Evolutionary conservation across 2,329 filamentous ascomycete genomes (phyloP), one percentile per base, ranked within the genome.

Genomic region (Cercospora sesami): DNA sequence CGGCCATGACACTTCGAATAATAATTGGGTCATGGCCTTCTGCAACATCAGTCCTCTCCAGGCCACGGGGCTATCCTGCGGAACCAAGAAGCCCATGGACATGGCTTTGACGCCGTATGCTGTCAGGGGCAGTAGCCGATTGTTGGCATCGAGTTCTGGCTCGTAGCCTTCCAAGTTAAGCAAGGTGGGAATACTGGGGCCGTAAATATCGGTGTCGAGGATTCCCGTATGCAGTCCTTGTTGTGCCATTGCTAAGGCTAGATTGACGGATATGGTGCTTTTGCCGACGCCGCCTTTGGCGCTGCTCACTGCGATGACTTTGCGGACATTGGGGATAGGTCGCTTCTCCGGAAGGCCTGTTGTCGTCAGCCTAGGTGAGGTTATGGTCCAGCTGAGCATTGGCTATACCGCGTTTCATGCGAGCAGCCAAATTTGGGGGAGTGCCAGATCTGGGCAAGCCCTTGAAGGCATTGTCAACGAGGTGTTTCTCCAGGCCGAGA

Each of bases 241-340:
- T 51, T 91, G 88, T 2, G 94, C 93, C 77, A 97, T 92, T 5
- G 94, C 89, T 0, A 99, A 85, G 0, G 95, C 92, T 26, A 99
- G 84, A 75, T 99, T 99, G 92, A 92, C 91, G 68, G 94, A 90
- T 55, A 98, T 89, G 7, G 95, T 99, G 73, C 93, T 97, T 79
- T 99, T 99, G 1, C 95, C 95, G 0, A 99, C 95, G n/a, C 95
- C 95, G 2, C 95, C 95, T 78, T 99, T 99, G 14, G 95, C 95
- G 1, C 94, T 98, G 4, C 93, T 97, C 14, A 99, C 92, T n/a
- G 94, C 93, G 68, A 99, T 88, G n/a, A 97, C 89, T 78, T 96
- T 97, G 72, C 89, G 87, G 26, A 99, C 94, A 78, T 94, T 89
- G 28, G 87, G 86, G 73, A 99, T 96, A 73, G 87, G 89, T 72